Base-by-base conservation (phyloP, 345 rosid genomes). In the Abelmoschus esculentus region DNA sequence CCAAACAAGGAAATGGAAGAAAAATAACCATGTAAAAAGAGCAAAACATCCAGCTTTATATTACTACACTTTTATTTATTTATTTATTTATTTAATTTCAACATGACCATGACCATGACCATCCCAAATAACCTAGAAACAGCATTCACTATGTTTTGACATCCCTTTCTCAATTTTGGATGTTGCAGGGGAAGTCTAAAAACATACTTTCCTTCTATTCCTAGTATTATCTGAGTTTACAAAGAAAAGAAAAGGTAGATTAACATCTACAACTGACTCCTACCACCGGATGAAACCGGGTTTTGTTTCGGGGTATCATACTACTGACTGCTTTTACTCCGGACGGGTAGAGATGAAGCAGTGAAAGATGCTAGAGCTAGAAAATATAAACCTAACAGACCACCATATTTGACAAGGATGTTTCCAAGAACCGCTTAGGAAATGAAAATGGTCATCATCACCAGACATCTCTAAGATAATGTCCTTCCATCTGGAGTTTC, bases 391-490 rank as follows among this genome's bases (percentile, higher is more conserved):
- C 57, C 22, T 2, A 81, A 72, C 70, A 68, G 69, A 72, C 77
- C 66, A 70, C 66, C 54, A 46, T 32, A 60, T 57, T 42, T 8
- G 68, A 42, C 42, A 40, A 64, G 17, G 47, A 57, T 36, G 53
- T 44, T 29, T 29, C 54, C 22, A 67, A 42, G 66, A 57, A 56
- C 57, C 63, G 2, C 18, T 0, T 14, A 46, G 57, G 42, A 60
- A 31, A 38, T 28, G 47, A 59, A 38, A 66, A 42, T 5, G 61
- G 31, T 5, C 67, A 72, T n/a, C 60, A 55, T 87, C 84, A 90
- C 96, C 96, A 87, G 55, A 90, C 87, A 53, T 90, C 96, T 75
- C 96, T 86, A 2, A 90, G 88, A 76, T 90, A 90, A 34, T 89
- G 78, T 61, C 96, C 92, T 26, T 73, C 85, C 69, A 72, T 86